Evolutionary conservation across 352 stramenopile species (phyloP), one percentile per base, ranked within the genome.

Genomic region (Pythium insidiosum): DNA sequence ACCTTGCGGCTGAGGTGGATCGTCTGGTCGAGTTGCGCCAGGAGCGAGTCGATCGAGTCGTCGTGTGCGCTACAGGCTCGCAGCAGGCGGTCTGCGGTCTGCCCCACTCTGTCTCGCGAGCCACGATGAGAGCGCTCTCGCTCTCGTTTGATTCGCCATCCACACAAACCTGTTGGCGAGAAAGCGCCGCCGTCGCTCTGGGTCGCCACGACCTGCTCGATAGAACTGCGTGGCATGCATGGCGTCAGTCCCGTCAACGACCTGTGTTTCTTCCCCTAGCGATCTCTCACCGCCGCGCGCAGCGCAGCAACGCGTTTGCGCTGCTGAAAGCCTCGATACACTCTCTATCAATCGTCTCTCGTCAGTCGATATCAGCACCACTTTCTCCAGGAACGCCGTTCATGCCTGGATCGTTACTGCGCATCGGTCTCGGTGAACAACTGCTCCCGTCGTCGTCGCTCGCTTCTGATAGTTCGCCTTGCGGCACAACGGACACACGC

Each of bases 391-490:
- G 16, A 23, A 29, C 23, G 18, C 18, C 9, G 18, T 6, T 4
- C 34, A 11, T 34, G 83, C 68, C 64, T 94, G 78, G 26, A 90
- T 76, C 23, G 47, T 43, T 3, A 60, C 58, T 4, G 73, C 77
- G 30, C 74, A 88, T 5, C 48, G 24, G 31, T 85, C 58, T 15
- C 72, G 68, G 45, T 86, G 66, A 6, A 66, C 49, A 30, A 36
- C 55, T 4, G 75, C 72, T 0, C 70, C 79, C 23, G 73, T 64
- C 0, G 49, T 64, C 2, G 80, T 88, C 16, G 51, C 42, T n/a
- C 64, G 56, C 38, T 90, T 92, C 49, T 92, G 64, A 37, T 92
- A 94, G 34, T 91, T 73, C 18, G 84, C 68, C 43, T 94, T 91
- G 13, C 79, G 72, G 29, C 82, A 94, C 15, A 94, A 58, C 2